Evolutionary conservation across 2,329 filamentous ascomycete genomes (phyloP), one percentile per base, ranked within the genome.

Genomic region (Fusarium decemcellulare): DNA sequence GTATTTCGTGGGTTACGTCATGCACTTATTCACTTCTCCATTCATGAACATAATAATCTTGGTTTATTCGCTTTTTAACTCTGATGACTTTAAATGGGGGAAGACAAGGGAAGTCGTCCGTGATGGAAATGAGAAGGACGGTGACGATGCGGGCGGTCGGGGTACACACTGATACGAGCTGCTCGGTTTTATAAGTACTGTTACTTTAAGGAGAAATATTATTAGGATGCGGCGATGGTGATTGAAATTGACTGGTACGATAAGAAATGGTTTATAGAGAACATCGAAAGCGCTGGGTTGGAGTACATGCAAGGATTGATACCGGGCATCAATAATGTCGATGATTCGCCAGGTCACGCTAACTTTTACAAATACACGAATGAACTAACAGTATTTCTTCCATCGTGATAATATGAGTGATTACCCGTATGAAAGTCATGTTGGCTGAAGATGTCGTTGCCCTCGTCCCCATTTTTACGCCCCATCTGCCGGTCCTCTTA

Each of bases 1-100:
- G 16, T 82, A 82, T 34, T 80, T 82, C 52, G 67, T 72, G n/a
- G 81, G 81, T 11, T 82, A 75, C 64, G 74, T 80, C 56, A 60
- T 82, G 34, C 80, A 82, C 47, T 65, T 82, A 2, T 59, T 76
- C 14, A 76, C 78, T 2, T 81, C 81, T 2, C 82, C 82, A 0
- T 80, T 84, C 47, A 76, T 84, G 68, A 84, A 84, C 70, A 80
- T 84, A 29, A 73, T 82, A 40, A 78, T 84, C 34, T 63, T 84
- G 12, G 65, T 79, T 2, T 84, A 83, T 61, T 82, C 82, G 1
- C 74, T 84, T 16, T 72, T 80, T 46, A 74, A 83, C 54, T 80
- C 82, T 7, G 82, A 84, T 59, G 81, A 82, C 67, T 84, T 84
- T 73, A 81, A 80, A 60, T 84, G 82, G 82, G 82, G 82, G 15